A percentile compares a stretch with the other conserved stretches of the same genome.
Evolutionary conservation across 2,329 filamentous ascomycete genomes (phyloP).

Genomic region (Ophiostoma triangulosporum): DNA sequence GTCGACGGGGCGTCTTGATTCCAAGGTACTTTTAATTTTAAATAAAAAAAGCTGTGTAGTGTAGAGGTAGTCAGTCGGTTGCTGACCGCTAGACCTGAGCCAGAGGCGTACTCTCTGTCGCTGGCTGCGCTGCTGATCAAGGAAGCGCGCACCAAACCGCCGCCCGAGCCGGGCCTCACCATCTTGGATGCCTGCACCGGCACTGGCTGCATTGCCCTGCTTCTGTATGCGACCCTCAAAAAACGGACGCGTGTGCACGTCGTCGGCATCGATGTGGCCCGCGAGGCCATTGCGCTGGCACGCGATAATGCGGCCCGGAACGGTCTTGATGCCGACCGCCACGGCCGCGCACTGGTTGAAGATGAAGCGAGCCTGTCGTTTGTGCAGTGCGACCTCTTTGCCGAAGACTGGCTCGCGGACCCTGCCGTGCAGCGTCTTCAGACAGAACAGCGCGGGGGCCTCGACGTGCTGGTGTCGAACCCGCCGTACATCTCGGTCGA

Average conservation of each 20-base stretch:
- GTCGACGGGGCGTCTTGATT: conserved; percentile 67
- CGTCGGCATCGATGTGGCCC: conserved; percentile 63
- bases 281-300: conserved; percentile 50
- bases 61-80: neutral
- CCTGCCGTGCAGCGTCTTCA: neutral
- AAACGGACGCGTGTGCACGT: conserved; percentile 32
- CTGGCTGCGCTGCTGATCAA: conserved; percentile 27
- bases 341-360: no score
- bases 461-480: conserved; percentile 69
- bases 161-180: conserved; percentile 26
- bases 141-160: neutral
- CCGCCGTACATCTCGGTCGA: conserved; percentile 73
- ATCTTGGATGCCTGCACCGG: conserved; percentile 84
- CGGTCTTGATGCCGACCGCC: no score
- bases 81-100: conserved; percentile 39
- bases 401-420: conserved; percentile 22
- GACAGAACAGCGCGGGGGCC: conserved; percentile 18
- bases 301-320: conserved; percentile 48
- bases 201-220: conserved; percentile 75
- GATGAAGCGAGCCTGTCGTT: conserved; percentile 9
- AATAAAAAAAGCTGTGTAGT: no score
- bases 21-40: conserved; percentile 41
- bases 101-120: conserved; percentile 51
- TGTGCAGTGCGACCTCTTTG: conserved; percentile 29
- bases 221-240: conserved; percentile 48